Base-by-base conservation (phyloP, 129 eudicot genomes). In the Flaveria sonorensis region DNA sequence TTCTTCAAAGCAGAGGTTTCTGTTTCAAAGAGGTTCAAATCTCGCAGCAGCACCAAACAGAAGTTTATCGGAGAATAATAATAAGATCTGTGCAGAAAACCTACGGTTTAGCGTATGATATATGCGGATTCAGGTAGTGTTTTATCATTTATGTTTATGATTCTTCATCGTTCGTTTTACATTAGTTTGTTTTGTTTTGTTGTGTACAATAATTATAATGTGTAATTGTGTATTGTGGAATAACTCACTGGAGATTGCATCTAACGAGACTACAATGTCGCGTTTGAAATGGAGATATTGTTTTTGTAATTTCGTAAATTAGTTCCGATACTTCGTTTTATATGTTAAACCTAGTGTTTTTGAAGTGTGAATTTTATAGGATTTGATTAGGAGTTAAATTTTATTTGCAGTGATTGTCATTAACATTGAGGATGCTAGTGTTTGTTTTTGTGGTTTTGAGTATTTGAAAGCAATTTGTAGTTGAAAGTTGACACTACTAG, bases 71-170 rank as follows among this genome's bases (percentile, higher is more conserved):
- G 63, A 59, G 71, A 2, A 15, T 63, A 18, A 79, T 20, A 72
- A 71, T 73, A 72, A 72, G 83, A 79, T 79, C 78, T 72, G 78
- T 65, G 50, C 66, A 50, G 12, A 60, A 26, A 21, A 62, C 67
- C 23, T 39, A 15, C 66, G 1, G 12, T 71, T 32, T 55, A 42
- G 57, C 66, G 45, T 47, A 72, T 79, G 61, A 7, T 47, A 13
- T 47, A 43, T 78, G 40, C 56, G 64, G 73, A 72, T 62, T 63
- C 63, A 72, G 78, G 78, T 79, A 45, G 14, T 8, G 40, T 36
- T 36, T 36, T 32, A 32, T 32, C 39, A 43, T 43, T 43, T 45
- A 36, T 28, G 48, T 16, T 71, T 51, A 24, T 53, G 47, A 36
- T 40, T 72, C 46, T 51, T 0, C 64, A 51, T 47, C 24, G 67